Conservation (phyloP, 352 stramenopile genomes). For the Globisporangium solare region DNA sequence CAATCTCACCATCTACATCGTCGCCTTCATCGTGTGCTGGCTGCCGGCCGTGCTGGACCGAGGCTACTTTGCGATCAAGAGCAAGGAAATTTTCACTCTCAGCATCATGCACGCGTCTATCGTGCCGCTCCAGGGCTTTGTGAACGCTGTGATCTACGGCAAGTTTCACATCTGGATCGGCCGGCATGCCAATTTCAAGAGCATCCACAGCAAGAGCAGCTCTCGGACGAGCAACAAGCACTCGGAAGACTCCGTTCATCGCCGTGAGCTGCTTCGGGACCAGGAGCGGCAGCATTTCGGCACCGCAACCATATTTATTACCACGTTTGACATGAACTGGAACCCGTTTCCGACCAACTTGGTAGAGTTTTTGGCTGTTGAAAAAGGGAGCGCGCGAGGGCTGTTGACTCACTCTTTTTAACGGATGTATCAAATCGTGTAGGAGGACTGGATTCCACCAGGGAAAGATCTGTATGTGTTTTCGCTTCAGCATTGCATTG, state of each 20-base stretch:
- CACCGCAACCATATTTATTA: slow-evolving; percentile 75
- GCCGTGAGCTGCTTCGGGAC: slow-evolving; percentile 32
- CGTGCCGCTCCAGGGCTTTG: slow-evolving; percentile 78
- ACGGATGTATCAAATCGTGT: neutral
- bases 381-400: no score
- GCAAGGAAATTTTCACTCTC: slow-evolving; percentile 49
- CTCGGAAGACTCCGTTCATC: slow-evolving; percentile 32
- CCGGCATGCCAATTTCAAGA: slow-evolving; percentile 44
- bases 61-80: slow-evolving; percentile 53
- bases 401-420: no score
- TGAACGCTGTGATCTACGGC: slow-evolving; percentile 83
- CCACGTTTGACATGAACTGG: slow-evolving; percentile 83
- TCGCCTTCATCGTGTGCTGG: slow-evolving; percentile 79
- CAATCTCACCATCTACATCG: slow-evolving; percentile 82
- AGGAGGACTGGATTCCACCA: slow-evolving; percentile 69
- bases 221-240: slow-evolving; percentile 38
- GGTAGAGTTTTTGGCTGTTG: slow-evolving; percentile 16
- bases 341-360: slow-evolving; percentile 55
- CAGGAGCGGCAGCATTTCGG: slow-evolving; percentile 58
- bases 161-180: slow-evolving; percentile 83
- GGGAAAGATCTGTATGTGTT: slow-evolving; percentile 82
- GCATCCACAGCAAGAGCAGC: slow-evolving; percentile 21
- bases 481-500: slow-evolving; percentile 71
- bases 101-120: slow-evolving; percentile 73
- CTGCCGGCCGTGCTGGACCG: slow-evolving; percentile 62